Evolutionary conservation across 2,329 filamentous ascomycete genomes (phyloP).

Genomic region (Pochonia chlamydosporia): DNA sequence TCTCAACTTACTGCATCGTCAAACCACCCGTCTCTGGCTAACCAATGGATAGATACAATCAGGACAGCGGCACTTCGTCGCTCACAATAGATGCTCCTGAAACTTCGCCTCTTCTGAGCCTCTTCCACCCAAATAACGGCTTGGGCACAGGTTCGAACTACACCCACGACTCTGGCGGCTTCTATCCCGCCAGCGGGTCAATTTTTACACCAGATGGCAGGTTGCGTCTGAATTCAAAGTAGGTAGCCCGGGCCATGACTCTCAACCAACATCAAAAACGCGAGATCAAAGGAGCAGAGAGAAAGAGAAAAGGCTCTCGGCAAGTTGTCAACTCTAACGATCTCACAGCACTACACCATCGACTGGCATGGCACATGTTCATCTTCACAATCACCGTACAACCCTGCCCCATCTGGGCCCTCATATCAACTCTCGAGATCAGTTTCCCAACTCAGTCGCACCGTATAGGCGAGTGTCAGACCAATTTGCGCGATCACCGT

Average conservation of each 20-base stretch:
- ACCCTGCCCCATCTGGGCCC: slow-evolving; percentile 45
- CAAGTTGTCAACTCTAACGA: slow-evolving; percentile 13
- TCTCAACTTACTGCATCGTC: slow-evolving; percentile 10
- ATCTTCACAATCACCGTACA: slow-evolving; percentile 35
- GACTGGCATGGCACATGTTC: slow-evolving; percentile 53
- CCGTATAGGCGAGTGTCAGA: slow-evolving; percentile 44
- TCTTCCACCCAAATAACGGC: slow-evolving; percentile 42
- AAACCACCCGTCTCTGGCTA: slow-evolving; percentile 2
- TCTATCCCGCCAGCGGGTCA: slow-evolving; percentile 39
- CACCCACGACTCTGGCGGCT: slow-evolving; percentile 41
- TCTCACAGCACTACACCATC: slow-evolving; percentile 39
- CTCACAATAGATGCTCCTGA: slow-evolving; percentile 50
- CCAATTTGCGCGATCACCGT: slow-evolving; percentile 45
- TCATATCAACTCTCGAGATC: slow-evolving; percentile 45
- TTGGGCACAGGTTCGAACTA: slow-evolving; percentile 43
- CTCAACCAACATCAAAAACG: slow-evolving; percentile 5
- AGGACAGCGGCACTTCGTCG: slow-evolving; percentile 46
- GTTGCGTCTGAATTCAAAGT: slow-evolving; percentile 50
- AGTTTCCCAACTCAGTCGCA: slow-evolving; percentile 47
- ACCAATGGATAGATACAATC: slow-evolving; percentile 42
- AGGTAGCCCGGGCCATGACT: slow-evolving; percentile 25
- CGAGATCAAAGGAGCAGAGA: no score
- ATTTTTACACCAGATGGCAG: slow-evolving; percentile 47
- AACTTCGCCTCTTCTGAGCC: slow-evolving; percentile 42
- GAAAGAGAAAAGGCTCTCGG: neutral